phyloP scores from a whole-genome alignment of 179 eudicot genomes.

The Camellia oleifera region DNA sequence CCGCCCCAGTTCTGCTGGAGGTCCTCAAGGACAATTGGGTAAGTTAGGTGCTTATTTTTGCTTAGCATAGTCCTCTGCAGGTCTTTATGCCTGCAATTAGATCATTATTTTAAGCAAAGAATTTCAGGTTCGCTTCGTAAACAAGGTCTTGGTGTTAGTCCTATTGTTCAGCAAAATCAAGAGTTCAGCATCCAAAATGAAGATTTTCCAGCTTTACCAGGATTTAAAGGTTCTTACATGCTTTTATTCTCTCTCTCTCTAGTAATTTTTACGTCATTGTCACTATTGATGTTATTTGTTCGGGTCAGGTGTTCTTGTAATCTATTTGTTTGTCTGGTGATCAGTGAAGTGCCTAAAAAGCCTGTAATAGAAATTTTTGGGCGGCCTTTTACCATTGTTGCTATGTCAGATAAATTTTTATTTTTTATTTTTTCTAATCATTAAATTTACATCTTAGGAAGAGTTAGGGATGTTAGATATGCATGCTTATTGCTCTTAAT shows the following conservation, averaged over 20 bases:
- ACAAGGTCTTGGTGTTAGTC: conserved; percentile 86
- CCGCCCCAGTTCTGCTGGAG: conserved; percentile 96
- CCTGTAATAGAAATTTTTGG: not conserved
- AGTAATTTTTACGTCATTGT: not conserved
- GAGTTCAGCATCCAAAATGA: conserved; percentile 98
- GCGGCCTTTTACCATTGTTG: not conserved
- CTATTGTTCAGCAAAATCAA: conserved; percentile 94
- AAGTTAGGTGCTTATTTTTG: conserved; percentile 1
- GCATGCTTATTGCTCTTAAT: conserved; percentile 1
- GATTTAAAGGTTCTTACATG: conserved; percentile 69
- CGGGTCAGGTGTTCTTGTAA: not conserved
- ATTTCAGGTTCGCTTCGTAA: conserved; percentile 79
- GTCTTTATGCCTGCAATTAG: conserved; percentile 19
- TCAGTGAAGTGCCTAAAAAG: conserved; percentile 2
- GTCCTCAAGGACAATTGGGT: conserved; percentile 96
- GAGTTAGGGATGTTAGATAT: not conserved
- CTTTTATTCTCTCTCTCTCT: not conserved
- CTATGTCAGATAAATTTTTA: not conserved
- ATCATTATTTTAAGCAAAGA: conserved; percentile 11
- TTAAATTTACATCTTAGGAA: not conserved
- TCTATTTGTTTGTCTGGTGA: not conserved
- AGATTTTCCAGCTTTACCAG: conserved; percentile 98
- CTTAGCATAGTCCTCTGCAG: not conserved
- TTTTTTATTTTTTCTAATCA: not conserved
- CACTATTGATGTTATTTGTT: not conserved